Evolutionary conservation across 495 filamentous ascomycete species (phyloP), one percentile per base, ranked within the genome.

Genomic region (Aspergillus sclerotiicarbonarius): DNA sequence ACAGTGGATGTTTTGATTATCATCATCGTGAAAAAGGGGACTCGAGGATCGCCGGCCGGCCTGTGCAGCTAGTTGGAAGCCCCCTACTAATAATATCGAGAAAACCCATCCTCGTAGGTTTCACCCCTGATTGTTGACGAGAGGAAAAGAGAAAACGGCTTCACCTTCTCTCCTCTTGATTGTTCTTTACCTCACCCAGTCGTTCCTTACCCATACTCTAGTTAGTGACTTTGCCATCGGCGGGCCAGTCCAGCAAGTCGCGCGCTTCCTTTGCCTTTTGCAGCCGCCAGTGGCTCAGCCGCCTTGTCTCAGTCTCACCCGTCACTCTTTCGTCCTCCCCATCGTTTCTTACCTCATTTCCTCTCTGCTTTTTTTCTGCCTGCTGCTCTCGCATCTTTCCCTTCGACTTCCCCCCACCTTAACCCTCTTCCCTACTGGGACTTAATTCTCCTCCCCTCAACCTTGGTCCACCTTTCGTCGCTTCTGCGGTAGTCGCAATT

Each of bases 41-140:
- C 54, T 64, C 53, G 65, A 64, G 43, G 61, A 64, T 64, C 58
- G 37, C 50, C 46, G 33, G 29, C 43, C 57, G 59, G 65, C 64
- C 65, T 67, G 62, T 67, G 62, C 65, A 50, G 16, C 46, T 25
- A 35, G 51, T 39, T 47, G 31, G 41, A 47, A 53, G 30, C 56
- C 59, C 54, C 63, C 57, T 56, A 59, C 51, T 62, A 56, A 59
- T 56, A 54, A 54, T 44, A 35, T 39, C 41, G 19, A 33, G 32
- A 44, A 57, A 30, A 56, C 12, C 41, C 33, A 44, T 52, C 29
- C 8, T 37, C 6, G 29, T 18, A 18, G 52, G 35, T 57, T 51
- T 33, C n/a, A 30, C 45, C 43, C 51, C 31, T 54, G 54, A 64
- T 59, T 61, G 55, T 47, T 53, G 49, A 30, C 33, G 47, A 54